These are phyloP conservation scores for Gossypium schwendimanii DNA, from an alignment of 441 rosid genomes.

Conservation along the genomic window DNA sequence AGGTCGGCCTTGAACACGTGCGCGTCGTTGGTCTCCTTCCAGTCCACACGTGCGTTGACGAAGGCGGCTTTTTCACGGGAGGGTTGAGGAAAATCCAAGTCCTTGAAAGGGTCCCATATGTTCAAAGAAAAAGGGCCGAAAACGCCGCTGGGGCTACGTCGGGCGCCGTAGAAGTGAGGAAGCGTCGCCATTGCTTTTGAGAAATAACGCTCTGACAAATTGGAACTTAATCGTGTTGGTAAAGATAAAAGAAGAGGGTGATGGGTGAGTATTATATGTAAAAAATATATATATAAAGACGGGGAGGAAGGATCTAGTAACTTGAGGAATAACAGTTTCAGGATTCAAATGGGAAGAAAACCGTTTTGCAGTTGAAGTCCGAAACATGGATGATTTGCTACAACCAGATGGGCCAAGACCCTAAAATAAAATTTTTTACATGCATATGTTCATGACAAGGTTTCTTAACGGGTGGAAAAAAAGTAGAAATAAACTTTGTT, in stretches of 20 bases:
- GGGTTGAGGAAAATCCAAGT: slow-evolving; percentile 11
- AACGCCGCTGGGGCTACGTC: slow-evolving; percentile 21
- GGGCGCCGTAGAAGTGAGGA: slow-evolving; percentile 26
- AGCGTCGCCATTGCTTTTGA: slow-evolving; percentile 23
- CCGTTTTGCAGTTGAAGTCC: neutral
- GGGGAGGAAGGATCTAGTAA: neutral
- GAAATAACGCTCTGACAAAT: neutral
- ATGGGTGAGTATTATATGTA: neutral
- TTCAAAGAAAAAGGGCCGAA: slow-evolving; percentile 32
- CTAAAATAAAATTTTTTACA: too few species aligned
- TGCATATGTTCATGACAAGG: too few species aligned
- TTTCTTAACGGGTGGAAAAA: too few species aligned
- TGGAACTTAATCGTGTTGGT: neutral
- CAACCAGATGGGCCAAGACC: neutral
- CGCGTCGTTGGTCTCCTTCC: slow-evolving; percentile 44
- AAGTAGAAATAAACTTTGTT: too few species aligned
- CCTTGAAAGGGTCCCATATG: slow-evolving; percentile 30
- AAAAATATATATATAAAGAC: too few species aligned
- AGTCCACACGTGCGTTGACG: slow-evolving; percentile 28
- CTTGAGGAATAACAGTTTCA: neutral
- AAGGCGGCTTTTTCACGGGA: slow-evolving; percentile 18
- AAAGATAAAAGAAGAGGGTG: neutral
- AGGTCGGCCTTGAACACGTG: slow-evolving; percentile 36
- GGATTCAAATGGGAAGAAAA: neutral
- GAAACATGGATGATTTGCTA: neutral